Conservation (phyloP, 139 green algal genomes). For the Ettlia oleoabundans region DNA sequence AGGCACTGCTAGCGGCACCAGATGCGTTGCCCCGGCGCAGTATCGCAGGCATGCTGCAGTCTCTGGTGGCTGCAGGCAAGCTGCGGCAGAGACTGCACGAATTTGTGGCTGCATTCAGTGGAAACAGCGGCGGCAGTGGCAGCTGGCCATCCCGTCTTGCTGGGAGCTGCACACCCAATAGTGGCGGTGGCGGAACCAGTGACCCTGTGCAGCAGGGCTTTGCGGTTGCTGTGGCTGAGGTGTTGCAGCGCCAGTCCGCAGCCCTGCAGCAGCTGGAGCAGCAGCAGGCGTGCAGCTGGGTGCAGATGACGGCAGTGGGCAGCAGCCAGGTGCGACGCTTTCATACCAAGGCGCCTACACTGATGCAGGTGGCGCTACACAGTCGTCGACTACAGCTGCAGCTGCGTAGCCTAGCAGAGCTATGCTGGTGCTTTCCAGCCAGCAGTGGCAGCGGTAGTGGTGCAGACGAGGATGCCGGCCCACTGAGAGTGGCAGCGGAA, state of each 20-base stretch:
- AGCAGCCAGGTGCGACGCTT: not conserved
- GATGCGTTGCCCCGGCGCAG: conserved; percentile 15
- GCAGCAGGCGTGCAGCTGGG: conserved; percentile 6
- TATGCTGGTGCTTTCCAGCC: conserved; percentile 31
- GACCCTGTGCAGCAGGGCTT: conserved; percentile 31
- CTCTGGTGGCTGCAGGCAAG: conserved; percentile 6
- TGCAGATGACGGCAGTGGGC: not conserved
- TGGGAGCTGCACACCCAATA: too few species aligned
- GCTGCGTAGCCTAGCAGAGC: conserved; percentile 23
- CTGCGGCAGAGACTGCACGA: conserved; percentile 20
- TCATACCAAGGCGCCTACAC: not conserved
- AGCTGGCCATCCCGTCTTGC: too few species aligned
- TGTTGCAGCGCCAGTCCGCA: conserved; percentile 21
- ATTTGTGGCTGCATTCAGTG: conserved; percentile 22
- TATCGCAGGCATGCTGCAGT: not conserved
- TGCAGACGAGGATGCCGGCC: too few species aligned
- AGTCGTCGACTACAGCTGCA: conserved; percentile 26
- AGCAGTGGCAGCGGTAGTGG: too few species aligned
- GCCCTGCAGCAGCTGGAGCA: conserved; percentile 35
- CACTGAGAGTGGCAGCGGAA: not conserved
- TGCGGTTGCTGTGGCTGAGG: not conserved
- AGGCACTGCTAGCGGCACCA: conserved; percentile 22
- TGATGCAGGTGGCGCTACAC: conserved; percentile 29
- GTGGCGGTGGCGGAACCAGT: not conserved
- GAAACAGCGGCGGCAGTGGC: not conserved